Conservation (phyloP, 2,329 filamentous ascomycete species). For the Ophiostoma sp. region DNA sequence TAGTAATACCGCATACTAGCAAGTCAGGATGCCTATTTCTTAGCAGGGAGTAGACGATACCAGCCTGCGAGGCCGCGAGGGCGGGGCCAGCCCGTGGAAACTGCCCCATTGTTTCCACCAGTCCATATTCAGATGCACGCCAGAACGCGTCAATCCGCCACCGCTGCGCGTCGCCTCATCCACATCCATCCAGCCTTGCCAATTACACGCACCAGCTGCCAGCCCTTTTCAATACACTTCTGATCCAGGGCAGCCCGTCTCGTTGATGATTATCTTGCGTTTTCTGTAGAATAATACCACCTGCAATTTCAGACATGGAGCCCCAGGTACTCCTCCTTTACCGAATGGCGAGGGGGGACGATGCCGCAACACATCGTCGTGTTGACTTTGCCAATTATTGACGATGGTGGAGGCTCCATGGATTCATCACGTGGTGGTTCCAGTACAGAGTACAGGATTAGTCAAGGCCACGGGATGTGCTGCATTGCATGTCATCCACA, state of each 20-base stretch:
- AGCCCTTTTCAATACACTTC: background rate
- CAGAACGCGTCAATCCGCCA: constrained; percentile 1
- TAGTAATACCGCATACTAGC: background rate
- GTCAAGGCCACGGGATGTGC: too few species aligned
- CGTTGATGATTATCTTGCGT: background rate
- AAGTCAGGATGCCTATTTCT: too few species aligned
- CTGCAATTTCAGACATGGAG: constrained; percentile 4
- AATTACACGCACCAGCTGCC: constrained; percentile 1
- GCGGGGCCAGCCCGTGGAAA: background rate
- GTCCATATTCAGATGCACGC: background rate
- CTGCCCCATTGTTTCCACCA: background rate
- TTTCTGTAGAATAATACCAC: background rate
- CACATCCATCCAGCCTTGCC: background rate
- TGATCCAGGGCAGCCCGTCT: background rate
- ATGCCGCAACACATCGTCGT: too few species aligned
- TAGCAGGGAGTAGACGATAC: too few species aligned
- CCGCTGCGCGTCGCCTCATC: background rate
- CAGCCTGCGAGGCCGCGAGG: too few species aligned
- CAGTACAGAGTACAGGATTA: too few species aligned
- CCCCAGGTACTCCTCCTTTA: background rate
- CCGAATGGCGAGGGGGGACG: background rate
- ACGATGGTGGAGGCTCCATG: too few species aligned
- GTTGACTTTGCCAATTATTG: too few species aligned
- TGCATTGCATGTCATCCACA: too few species aligned
- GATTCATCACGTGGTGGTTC: background rate